A percentile compares a stretch with the other conserved stretches of the same genome.
These are phyloP conservation scores for Trametes cubensis DNA, from an alignment of 768 basidiomycete genomes.

Conservation along the genomic window DNA sequence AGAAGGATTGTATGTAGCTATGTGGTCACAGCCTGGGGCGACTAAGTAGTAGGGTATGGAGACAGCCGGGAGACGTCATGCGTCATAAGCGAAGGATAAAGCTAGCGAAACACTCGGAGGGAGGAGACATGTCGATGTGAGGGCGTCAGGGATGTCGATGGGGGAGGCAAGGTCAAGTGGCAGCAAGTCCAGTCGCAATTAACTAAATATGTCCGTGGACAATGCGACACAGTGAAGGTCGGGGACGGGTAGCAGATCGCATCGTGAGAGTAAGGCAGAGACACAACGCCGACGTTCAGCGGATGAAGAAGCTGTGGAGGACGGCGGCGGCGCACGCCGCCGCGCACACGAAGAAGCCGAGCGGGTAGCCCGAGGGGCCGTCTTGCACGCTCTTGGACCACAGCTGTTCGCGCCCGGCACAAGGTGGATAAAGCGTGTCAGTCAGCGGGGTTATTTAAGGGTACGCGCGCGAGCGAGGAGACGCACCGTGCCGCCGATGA, in stretches of 20 bases:
- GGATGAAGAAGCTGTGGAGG: constrained; percentile 74
- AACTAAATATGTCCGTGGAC: no score
- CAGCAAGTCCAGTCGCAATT: no score
- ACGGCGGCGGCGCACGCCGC: constrained; percentile 63
- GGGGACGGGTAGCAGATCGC: no score
- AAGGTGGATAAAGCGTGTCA: no score
- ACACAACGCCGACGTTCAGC: constrained; percentile 42
- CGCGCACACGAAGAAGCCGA: constrained; percentile 73
- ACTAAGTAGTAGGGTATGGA: background rate
- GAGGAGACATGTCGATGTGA: background rate
- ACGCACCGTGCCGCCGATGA: constrained; percentile 80
- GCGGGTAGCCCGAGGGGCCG: constrained; percentile 68
- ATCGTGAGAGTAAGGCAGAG: no score
- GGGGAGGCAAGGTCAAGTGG: no score
- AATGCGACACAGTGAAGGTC: no score
- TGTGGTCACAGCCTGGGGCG: background rate
- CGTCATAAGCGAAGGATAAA: background rate
- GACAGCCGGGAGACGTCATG: background rate
- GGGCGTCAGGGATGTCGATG: background rate
- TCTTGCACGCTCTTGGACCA: constrained; percentile 75
- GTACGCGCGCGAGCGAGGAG: background rate
- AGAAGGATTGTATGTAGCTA: background rate
- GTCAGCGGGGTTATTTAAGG: no score
- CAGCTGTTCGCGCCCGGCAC: constrained; percentile 43
- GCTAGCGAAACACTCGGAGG: background rate